Evolutionary conservation across 768 basidiomycete species (phyloP), one percentile per base, ranked within the genome.

Genomic region (Tulasnella sp.): DNA sequence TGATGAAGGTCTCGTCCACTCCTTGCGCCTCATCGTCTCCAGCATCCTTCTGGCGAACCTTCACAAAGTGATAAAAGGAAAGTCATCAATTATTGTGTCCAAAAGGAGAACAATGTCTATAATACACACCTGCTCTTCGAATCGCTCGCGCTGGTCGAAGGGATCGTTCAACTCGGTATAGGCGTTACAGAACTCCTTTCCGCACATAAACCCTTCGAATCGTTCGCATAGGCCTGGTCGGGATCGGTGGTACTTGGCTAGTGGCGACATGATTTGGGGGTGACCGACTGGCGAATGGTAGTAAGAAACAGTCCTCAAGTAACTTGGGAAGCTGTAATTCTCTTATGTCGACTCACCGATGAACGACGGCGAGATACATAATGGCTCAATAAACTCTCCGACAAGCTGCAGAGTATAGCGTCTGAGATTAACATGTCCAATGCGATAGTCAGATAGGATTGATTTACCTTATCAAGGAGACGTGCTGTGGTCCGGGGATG

Each of bases 131-230:
- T 92, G 89, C 72, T 98, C 96, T 73, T 95, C 91, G 73, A 99
- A 99, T 64, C 96, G 83, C 67, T 90, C 75, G 34, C 93, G 79
- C 73, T 99, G 96, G 72, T 93, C 90, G 69, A 94, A 95, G 0
- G 92, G 96, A 74, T 99, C 96, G 75, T 99, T 99, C 78, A 99
- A 81, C 77, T 99, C 96, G 43, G 96, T 99, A 71, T 99, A 99
- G 23, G 96, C 95, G 68, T 99, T 98, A 78, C 91, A 94, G 73
- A 98, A 84, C 74, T 97, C 95, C 78, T 96, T 94, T 61, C 91
- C 91, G 55, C 92, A 95, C 80, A 99, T 81, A 81, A 99, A 99
- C 8, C 83, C 91, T 72, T 99, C 96, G 75, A 99, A 99, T 17
- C 96, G 92, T 72, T 99, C 96, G 73, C 96, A 98, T 24, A 99